phyloP scores from a whole-genome alignment of 768 basidiomycete genomes.

The Leccinum obscurum region DNA sequence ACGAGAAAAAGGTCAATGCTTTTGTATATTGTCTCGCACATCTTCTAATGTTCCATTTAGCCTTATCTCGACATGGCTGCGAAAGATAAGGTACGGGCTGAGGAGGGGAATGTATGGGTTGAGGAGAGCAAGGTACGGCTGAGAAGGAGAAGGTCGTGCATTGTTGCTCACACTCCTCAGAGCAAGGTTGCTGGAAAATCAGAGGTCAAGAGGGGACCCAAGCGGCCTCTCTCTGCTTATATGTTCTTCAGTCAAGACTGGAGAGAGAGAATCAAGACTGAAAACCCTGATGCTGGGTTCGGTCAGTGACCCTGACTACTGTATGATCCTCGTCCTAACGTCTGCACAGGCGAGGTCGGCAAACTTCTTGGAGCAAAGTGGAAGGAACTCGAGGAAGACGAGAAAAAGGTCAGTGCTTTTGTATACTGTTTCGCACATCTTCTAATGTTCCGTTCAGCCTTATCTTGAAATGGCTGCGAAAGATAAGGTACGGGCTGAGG shows the following conservation, averaged over 20 bases:
- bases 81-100: constrained; percentile 84
- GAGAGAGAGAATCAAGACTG: constrained; percentile 92
- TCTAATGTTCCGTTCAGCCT: constrained; percentile 51
- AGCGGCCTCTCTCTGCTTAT: constrained; percentile 93
- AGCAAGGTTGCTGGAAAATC: constrained; percentile 78
- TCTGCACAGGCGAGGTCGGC: constrained; percentile 78
- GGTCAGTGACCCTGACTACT: constrained; percentile 47
- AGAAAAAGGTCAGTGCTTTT: constrained; percentile 74
- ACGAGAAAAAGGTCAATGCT: constrained; percentile 82
- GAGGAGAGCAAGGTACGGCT: too few species aligned
- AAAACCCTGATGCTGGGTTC: constrained; percentile 94
- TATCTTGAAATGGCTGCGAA: constrained; percentile 83
- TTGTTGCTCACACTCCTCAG: constrained; percentile 1
- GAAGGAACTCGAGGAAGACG: constrained; percentile 90
- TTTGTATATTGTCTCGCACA: neutral
- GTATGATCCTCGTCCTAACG: constrained; percentile 5
- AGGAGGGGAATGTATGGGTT: constrained; percentile 25
- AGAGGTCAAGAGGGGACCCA: constrained; percentile 57
- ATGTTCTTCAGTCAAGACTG: constrained; percentile 99
- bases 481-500: constrained; percentile 85
- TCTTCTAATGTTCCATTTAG: constrained; percentile 39
- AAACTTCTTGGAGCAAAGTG: constrained; percentile 95
- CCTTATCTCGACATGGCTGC: constrained; percentile 88
- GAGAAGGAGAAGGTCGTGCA: too few species aligned
- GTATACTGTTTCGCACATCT: neutral